Conservation (phyloP, 2,329 filamentous ascomycete genomes). For the Epichloe amarillans region DNA sequence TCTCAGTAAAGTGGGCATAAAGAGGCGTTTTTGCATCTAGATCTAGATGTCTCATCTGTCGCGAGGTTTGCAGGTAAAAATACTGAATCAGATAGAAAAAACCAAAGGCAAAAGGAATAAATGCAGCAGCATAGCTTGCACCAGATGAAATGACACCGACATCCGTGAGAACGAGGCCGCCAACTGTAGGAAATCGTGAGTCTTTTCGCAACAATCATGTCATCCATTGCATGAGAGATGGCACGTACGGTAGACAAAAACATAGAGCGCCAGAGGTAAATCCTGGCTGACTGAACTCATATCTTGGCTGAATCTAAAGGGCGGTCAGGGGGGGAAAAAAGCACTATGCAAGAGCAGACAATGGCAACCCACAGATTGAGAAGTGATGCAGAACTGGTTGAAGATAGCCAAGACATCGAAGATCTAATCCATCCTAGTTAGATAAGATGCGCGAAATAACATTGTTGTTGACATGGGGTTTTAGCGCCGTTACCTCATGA, state of each 20-base stretch:
- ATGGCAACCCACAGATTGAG: neutral
- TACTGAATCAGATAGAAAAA: conserved; percentile 14
- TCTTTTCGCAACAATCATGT: too few relatives aligned
- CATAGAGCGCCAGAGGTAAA: conserved; percentile 3
- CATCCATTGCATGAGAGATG: too few relatives aligned
- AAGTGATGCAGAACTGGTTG: neutral
- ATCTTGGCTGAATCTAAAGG: conserved; percentile 7
- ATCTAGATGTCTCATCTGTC: conserved; percentile 17
- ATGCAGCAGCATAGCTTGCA: conserved; percentile 30
- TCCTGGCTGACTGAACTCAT: conserved; percentile 6
- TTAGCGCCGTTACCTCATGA: neutral
- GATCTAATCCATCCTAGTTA: neutral
- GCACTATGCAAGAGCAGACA: neutral
- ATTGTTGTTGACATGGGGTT: neutral
- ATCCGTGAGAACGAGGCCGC: neutral
- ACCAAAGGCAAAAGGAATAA: conserved; percentile 30
- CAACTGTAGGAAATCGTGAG: neutral
- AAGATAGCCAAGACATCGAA: neutral
- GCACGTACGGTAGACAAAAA: conserved; percentile 1
- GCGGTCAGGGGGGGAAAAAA: neutral
- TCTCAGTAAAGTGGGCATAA: conserved; percentile 15
- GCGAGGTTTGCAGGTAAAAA: conserved; percentile 17
- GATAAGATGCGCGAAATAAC: neutral
- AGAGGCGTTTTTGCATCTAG: conserved; percentile 17
- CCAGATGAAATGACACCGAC: conserved; percentile 24